phyloP scores from a whole-genome alignment of 1,284 basidiomycete species.

The Trichosporon inkin region DNA sequence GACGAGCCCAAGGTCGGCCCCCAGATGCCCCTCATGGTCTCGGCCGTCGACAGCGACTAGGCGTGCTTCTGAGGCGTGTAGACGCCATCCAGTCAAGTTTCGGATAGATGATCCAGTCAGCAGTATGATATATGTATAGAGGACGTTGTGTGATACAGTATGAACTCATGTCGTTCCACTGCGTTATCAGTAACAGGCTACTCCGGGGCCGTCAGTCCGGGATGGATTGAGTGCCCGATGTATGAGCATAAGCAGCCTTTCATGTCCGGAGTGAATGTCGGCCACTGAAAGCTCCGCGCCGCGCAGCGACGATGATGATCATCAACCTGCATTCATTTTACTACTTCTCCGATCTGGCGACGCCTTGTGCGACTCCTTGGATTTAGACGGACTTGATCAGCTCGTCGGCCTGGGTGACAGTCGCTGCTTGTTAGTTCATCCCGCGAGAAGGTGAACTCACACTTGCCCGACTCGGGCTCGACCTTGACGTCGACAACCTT shows the following conservation, averaged over 20 bases:
- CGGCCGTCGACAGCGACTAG: neutral
- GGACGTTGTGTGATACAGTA: too few species aligned
- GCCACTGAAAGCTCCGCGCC: too few species aligned
- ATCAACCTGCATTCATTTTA: neutral
- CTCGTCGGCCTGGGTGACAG: slow-evolving; percentile 59
- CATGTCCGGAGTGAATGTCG: too few species aligned
- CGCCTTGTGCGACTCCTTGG: neutral
- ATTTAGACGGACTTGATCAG: slow-evolving; percentile 56
- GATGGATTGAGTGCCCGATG: too few species aligned
- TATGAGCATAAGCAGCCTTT: too few species aligned
- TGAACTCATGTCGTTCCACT: too few species aligned
- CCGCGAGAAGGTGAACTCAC: slow-evolving; percentile 26
- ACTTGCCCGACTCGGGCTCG: slow-evolving; percentile 58
- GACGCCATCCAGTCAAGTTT: neutral
- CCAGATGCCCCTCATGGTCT: slow-evolving; percentile 43
- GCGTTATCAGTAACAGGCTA: too few species aligned
- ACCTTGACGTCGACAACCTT: slow-evolving; percentile 59
- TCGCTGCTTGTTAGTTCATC: slow-evolving; percentile 43
- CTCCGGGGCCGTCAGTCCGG: too few species aligned
- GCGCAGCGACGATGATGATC: too few species aligned
- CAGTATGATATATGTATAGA: too few species aligned
- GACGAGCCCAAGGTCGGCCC: slow-evolving; percentile 44
- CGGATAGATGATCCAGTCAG: too few species aligned
- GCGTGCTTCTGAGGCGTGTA: neutral
- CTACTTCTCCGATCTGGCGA: neutral